Evolutionary conservation across 2,329 filamentous ascomycete species (phyloP), one percentile per base, ranked within the genome.

Genomic region (Periconia digitata): DNA sequence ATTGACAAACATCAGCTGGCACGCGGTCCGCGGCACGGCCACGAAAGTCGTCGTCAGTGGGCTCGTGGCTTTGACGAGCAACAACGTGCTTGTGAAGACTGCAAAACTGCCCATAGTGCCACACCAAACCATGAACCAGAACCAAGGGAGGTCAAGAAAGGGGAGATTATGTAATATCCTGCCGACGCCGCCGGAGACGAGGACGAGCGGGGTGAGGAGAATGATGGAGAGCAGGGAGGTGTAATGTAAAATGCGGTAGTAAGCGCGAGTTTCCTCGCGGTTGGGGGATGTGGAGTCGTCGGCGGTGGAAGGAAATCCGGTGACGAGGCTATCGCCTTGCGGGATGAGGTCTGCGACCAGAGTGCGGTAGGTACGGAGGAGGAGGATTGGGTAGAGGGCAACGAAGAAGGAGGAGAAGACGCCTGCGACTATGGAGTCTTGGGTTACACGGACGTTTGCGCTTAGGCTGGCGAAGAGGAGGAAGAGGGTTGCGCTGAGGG

Each of bases 101-200:
- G 76, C 72, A 63, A 74, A 79, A 0, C 69, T 73, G 3, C 75
- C 76, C 6, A 78, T 60, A 2, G 76, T 76, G 2, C 76, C 76
- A 46, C 76, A 76, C 3, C 75, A 56, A 34, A 77, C 74, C 72
- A 81, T 76, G 36, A 81, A 65, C 79, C 79, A 81, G 66, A 80
- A 80, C 61, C 77, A 82, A 2, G 77, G 77, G 1, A 80, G 76
- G 48, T 81, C 79, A 10, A 81, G 71, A 62, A 80, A 77, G 45
- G 80, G 79, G 46, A 79, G 79, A 50, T 81, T 80, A 16, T 75
- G 73, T 44, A 70, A 69, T 27, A 82, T 79, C 46, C 76, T 71
- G 5, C 64, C 59, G 2, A 79, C 55, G 44, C 81, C 79, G 24
- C 79, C 79, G 2, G 75, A 77, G 16, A 81, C 51, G 21, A 80